Evolutionary conservation across 345 rosid genomes (phyloP).

Genomic region (Microcos paniculata): DNA sequence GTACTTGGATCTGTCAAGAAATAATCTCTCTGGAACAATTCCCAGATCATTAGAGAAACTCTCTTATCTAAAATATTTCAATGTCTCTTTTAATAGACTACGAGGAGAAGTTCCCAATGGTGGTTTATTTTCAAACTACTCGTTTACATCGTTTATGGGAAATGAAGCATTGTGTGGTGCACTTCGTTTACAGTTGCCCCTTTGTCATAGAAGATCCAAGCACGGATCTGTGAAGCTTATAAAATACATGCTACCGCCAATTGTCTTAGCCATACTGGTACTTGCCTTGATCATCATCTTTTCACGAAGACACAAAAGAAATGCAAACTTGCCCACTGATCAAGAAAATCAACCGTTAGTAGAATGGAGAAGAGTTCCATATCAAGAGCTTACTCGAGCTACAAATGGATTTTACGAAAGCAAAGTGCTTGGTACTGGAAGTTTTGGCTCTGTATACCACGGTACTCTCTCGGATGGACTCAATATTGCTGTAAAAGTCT

Average conservation of each 20-base stretch:
- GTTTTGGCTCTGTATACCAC: constrained; percentile 12
- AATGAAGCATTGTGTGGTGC: constrained; percentile 14
- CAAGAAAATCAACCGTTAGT: background rate
- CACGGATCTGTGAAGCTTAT: background rate
- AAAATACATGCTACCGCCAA: background rate
- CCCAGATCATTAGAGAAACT: constrained; percentile 22
- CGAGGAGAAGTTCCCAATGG: constrained; percentile 14
- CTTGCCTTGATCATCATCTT: background rate
- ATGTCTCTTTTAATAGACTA: constrained; percentile 19
- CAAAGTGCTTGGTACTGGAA: background rate
- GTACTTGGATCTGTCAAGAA: constrained; percentile 19
- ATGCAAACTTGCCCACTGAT: too few species aligned
- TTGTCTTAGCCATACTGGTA: background rate
- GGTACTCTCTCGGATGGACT: background rate
- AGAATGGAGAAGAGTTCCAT: background rate
- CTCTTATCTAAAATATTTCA: background rate
- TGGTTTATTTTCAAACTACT: constrained; percentile 22
- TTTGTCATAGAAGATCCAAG: background rate
- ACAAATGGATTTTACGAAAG: background rate
- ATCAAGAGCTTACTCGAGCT: background rate
- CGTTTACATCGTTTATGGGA: constrained; percentile 6
- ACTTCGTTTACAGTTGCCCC: background rate
- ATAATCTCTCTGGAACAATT: constrained; percentile 19
- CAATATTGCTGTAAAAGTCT: constrained; percentile 10
- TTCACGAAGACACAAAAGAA: background rate